Conservation (phyloP, 2,329 filamentous ascomycete species). For the Tolypocladium guangdongense region DNA sequence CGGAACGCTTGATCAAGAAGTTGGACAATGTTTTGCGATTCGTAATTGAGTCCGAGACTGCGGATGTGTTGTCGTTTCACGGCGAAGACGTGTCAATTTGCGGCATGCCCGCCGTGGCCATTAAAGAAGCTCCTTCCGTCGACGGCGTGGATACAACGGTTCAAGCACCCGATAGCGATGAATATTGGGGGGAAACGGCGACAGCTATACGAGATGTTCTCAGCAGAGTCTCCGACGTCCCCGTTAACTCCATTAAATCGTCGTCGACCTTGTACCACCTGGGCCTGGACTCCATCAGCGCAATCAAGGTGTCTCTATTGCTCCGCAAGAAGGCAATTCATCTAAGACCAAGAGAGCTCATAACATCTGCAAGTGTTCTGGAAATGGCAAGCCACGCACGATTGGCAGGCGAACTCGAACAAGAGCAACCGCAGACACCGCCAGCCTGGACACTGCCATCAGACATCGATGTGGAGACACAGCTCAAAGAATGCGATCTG, state of each 20-base stretch:
- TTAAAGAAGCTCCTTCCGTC: slow-evolving; percentile 1
- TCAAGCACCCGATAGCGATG: neutral
- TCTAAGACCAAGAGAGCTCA: slow-evolving; percentile 59
- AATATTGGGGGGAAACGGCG: slow-evolving; percentile 24
- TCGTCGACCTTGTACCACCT: slow-evolving; percentile 67
- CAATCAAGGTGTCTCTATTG: slow-evolving; percentile 69
- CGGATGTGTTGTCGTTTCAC: slow-evolving; percentile 43
- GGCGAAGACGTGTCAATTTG: slow-evolving; percentile 50
- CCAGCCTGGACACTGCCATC: slow-evolving; percentile 19
- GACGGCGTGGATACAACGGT: neutral
- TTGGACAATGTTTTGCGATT: slow-evolving; percentile 49
- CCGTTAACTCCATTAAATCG: slow-evolving; percentile 44
- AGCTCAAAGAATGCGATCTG: slow-evolving; percentile 32
- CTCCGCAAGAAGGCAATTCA: slow-evolving; percentile 52
- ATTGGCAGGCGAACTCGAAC: neutral
- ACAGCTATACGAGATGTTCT: slow-evolving; percentile 35
- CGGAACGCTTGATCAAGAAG: slow-evolving; percentile 39
- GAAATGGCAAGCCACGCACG: slow-evolving; percentile 42
- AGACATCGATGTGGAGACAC: slow-evolving; percentile 22
- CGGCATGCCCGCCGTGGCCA: slow-evolving; percentile 33
- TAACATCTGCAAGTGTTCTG: slow-evolving; percentile 52
- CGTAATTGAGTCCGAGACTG: slow-evolving; percentile 38
- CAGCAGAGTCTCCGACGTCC: slow-evolving; percentile 48
- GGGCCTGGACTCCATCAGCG: slow-evolving; percentile 83
- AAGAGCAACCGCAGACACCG: neutral